A percentile compares a stretch with the other conserved stretches of the same genome.
Conservation (phyloP, 2,329 filamentous ascomycete species). For the Zelopaecilomyces penicillatus region DNA sequence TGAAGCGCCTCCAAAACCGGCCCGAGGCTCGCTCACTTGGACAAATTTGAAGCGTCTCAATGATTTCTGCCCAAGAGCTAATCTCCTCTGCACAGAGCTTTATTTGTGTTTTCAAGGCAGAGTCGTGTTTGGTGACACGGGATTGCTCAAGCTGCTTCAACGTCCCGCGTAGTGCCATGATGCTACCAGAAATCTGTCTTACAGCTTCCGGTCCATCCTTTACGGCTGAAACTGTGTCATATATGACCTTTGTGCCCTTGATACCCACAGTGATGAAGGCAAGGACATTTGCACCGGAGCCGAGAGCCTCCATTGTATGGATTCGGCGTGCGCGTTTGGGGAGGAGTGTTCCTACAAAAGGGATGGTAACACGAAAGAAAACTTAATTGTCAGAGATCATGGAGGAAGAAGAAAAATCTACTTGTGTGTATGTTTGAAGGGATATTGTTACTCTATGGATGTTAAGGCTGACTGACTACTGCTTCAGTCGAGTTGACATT, state of each 20-base stretch:
- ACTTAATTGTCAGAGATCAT: too few species aligned
- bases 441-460: too few species aligned
- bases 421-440: too few species aligned
- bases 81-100: constrained; percentile 6
- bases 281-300: constrained; percentile 10
- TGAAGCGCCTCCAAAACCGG: background rate
- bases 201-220: constrained; percentile 10
- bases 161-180: constrained; percentile 4
- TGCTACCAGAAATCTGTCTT: background rate
- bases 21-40: background rate
- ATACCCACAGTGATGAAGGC: constrained; percentile 9
- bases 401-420: too few species aligned
- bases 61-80: background rate
- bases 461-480: too few species aligned
- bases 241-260: constrained; percentile 5
- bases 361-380: too few species aligned
- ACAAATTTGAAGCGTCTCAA: background rate
- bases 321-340: too few species aligned
- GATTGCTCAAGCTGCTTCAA: constrained; percentile 7
- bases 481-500: too few species aligned
- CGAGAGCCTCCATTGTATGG: constrained; percentile 9
- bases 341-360: too few species aligned
- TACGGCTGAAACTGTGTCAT: constrained; percentile 6
- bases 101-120: background rate
- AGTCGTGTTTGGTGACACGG: background rate